These are phyloP conservation scores for Bipolaris gigantea DNA, from an alignment of 2,329 filamentous ascomycete species.

Conservation along the genomic window DNA sequence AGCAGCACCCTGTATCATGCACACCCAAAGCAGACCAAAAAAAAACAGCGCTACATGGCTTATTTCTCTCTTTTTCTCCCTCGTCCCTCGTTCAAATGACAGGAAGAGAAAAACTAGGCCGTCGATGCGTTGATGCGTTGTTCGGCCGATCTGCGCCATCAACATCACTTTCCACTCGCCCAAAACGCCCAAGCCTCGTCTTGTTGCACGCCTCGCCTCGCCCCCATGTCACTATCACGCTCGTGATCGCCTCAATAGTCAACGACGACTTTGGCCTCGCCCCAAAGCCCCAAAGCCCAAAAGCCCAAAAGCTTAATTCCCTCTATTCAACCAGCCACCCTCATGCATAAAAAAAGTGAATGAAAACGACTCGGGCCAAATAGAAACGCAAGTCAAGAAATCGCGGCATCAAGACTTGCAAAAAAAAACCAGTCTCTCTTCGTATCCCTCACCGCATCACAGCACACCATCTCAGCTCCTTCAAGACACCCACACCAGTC, in stretches of 20 bases:
- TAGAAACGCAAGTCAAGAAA: no score
- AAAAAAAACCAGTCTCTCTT: no score
- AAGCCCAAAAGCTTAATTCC: no score
- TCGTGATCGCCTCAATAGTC: background rate
- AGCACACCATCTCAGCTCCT: no score
- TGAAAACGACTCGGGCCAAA: no score
- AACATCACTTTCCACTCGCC: constrained; percentile 8
- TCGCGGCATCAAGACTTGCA: no score
- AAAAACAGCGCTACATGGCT: background rate
- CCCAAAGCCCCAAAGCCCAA: no score
- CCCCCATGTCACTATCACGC: background rate
- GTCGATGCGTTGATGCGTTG: constrained; percentile 17
- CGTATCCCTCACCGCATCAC: background rate
- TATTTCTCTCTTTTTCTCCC: background rate
- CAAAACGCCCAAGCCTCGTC: background rate
- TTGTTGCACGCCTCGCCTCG: background rate
- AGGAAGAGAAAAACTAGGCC: constrained; percentile 1
- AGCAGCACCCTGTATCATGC: constrained; percentile 13
- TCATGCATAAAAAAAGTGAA: no score
- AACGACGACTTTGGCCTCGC: no score
- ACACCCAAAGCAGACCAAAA: background rate
- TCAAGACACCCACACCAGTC: no score
- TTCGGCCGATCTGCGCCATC: constrained; percentile 8
- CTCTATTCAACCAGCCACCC: no score
- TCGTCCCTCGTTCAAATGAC: background rate